These are phyloP conservation scores for Hypoxylon sp. DNA, from an alignment of 2,329 filamentous ascomycete species.

Conservation along the genomic window DNA sequence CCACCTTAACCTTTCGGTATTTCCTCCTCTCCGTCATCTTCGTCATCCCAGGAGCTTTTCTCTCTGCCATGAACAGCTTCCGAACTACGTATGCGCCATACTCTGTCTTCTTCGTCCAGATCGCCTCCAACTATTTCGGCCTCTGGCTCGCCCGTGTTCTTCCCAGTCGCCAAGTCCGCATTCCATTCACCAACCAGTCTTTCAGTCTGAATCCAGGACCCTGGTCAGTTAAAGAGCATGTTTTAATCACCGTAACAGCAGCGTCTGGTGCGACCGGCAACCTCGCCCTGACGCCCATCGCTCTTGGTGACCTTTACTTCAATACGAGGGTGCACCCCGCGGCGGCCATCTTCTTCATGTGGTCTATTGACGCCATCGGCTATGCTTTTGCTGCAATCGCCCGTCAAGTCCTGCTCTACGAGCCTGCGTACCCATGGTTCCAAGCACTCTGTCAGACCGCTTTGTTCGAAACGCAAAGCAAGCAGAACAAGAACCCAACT, in stretches of 20 bases:
- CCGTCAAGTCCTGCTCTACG: slow-evolving; percentile 70
- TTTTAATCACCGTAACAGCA: slow-evolving; percentile 68
- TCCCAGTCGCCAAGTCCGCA: slow-evolving; percentile 61
- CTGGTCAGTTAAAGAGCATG: slow-evolving; percentile 71
- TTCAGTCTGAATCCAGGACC: slow-evolving; percentile 71
- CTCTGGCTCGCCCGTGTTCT: slow-evolving; percentile 66
- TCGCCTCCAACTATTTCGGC: slow-evolving; percentile 69
- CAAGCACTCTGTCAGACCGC: slow-evolving; percentile 68
- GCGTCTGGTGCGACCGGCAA: slow-evolving; percentile 68
- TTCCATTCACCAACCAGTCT: slow-evolving; percentile 63
- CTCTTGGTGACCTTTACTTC: slow-evolving; percentile 71
- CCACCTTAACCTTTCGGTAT: slow-evolving; percentile 72
- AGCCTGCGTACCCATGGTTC: slow-evolving; percentile 70
- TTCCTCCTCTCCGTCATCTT: slow-evolving; percentile 69
- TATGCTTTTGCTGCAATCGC: slow-evolving; percentile 72
- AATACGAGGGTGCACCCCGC: slow-evolving; percentile 65
- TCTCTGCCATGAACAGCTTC: slow-evolving; percentile 70
- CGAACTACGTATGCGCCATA: slow-evolving; percentile 71
- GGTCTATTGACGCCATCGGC: slow-evolving; percentile 69
- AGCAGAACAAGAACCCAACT: slow-evolving; percentile 66
- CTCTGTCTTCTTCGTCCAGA: slow-evolving; percentile 74
- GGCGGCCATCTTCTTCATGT: slow-evolving; percentile 73
- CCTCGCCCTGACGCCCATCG: slow-evolving; percentile 66
- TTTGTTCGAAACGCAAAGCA: slow-evolving; percentile 70
- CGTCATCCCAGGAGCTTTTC: slow-evolving; percentile 69